Conservation (phyloP, 1,139 yeast species). For the Suhomyces panamericanus region DNA sequence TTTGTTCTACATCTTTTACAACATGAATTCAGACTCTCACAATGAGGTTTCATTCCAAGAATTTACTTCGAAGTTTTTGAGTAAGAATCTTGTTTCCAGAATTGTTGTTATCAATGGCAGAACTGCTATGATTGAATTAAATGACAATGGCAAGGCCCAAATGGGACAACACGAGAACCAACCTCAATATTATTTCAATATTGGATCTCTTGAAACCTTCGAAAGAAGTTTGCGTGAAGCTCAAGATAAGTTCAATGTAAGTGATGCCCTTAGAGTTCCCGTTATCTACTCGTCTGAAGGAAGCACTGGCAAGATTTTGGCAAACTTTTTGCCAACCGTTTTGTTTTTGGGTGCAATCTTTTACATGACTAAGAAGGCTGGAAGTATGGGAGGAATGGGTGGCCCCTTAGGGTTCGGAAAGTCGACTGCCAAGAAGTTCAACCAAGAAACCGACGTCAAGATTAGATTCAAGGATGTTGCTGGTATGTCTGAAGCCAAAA, state of each 20-base stretch:
- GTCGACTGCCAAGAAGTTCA: conserved; percentile 86
- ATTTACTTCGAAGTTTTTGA: conserved; percentile 41
- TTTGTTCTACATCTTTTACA: conserved; percentile 22
- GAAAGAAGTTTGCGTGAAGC: conserved; percentile 78
- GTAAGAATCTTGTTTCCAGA: conserved; percentile 38
- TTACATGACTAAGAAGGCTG: conserved; percentile 63
- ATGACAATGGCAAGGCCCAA: conserved; percentile 38
- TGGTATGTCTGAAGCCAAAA: conserved; percentile 97
- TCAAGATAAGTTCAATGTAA: conserved; percentile 67
- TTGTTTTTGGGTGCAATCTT: conserved; percentile 83
- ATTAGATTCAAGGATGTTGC: conserved; percentile 93
- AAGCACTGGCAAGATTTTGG: conserved; percentile 56
- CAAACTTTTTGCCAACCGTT: conserved; percentile 82
- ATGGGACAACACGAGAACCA: conserved; percentile 19
- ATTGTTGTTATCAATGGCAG: conserved; percentile 42
- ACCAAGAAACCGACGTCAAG: conserved; percentile 87
- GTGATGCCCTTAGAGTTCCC: conserved; percentile 71
- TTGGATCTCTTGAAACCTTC: conserved; percentile 91
- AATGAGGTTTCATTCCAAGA: conserved; percentile 47
- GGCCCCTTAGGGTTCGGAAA: conserved; percentile 79
- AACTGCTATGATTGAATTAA: conserved; percentile 41
- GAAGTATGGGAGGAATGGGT: conserved; percentile 59
- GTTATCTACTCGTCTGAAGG: conserved; percentile 77
- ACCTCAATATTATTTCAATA: conserved; percentile 53
- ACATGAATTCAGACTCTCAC: conserved; percentile 19